phyloP scores from a whole-genome alignment of 1,139 yeast species.

The Taphrina pruni region DNA sequence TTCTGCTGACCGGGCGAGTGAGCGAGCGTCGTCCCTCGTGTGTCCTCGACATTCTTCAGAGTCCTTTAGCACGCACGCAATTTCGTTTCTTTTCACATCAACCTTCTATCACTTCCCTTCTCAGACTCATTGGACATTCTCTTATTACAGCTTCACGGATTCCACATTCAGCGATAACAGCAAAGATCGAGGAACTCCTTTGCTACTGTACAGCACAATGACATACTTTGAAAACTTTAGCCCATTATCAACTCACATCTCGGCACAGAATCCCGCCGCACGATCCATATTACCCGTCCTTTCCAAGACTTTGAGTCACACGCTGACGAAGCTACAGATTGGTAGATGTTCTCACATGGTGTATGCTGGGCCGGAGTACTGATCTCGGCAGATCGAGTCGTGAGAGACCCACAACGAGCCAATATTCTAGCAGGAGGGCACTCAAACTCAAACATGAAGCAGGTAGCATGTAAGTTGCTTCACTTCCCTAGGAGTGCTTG shows the following conservation, averaged over 20 bases:
- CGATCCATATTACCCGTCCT: slow-evolving; percentile 1
- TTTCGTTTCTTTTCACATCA: background rate
- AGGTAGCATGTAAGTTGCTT: background rate
- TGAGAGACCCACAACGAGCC: background rate
- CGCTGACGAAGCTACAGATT: background rate
- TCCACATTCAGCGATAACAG: no score
- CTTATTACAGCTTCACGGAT: background rate
- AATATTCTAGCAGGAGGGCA: background rate
- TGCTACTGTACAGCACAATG: background rate
- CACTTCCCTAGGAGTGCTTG: background rate
- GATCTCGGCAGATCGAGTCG: background rate
- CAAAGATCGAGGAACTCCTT: background rate
- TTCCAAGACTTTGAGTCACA: background rate
- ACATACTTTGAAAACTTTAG: slow-evolving; percentile 8
- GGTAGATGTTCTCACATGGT: background rate
- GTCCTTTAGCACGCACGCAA: background rate
- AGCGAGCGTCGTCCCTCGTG: no score
- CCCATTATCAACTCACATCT: background rate
- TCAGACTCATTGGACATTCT: background rate
- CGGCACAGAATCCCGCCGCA: background rate
- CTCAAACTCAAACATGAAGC: background rate
- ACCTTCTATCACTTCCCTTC: background rate
- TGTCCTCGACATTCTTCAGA: no score
- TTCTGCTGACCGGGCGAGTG: no score
- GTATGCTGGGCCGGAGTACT: background rate